Base-by-base conservation (phyloP, 1,139 yeast species). In the Meyerozyma smithsonii region DNA sequence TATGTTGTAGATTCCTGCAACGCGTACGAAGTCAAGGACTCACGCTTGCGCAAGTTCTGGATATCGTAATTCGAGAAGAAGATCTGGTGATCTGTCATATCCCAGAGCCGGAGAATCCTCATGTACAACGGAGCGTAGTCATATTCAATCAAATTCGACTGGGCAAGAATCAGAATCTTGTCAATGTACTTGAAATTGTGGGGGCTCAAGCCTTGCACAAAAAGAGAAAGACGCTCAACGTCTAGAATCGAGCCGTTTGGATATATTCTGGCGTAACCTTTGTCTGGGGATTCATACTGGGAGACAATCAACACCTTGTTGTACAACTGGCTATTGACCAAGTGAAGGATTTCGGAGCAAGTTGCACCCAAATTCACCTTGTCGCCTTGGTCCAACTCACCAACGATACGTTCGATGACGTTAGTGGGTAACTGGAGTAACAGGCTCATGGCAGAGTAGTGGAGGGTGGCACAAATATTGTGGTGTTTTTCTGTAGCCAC, bases 31-130 rank as follows among this genome's bases (percentile, higher is more conserved):
- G 48, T 51, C 41, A 57, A 45, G 10, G 59, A 51, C 35, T 50
- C 50, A 38, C 43, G 43, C 16, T 43, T 44, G 12, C 62, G 47
- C 35, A 58, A 46, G 39, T 55, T 59, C 34, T 44, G 46, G 28
- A 53, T 46, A 38, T 58, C 62, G 40, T 51, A 50, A 41, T 57
- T 57, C 26, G 47, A 47, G 30, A 57, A 48, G 12, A 43, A 37
- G 17, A 58, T 42, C 21, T 41, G 42, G 35, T 51, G 57, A 24
- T 40, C 37, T 1, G 49, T 50, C 14, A 36, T 39, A 33, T 49
- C 51, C 61, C 59, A 55, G 12, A 51, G 44, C 18, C 41, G 38
- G 26, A 42, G 45, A 4, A 57, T 18, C 26, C 39, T 45, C 20
- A 46, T 44, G 38, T 58, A 58, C 12, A 58, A 44, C 10, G 44